These are phyloP conservation scores for Acanthochlamys bracteata DNA, from an alignment of 106 monocot genomes.

Conservation along the genomic window DNA sequence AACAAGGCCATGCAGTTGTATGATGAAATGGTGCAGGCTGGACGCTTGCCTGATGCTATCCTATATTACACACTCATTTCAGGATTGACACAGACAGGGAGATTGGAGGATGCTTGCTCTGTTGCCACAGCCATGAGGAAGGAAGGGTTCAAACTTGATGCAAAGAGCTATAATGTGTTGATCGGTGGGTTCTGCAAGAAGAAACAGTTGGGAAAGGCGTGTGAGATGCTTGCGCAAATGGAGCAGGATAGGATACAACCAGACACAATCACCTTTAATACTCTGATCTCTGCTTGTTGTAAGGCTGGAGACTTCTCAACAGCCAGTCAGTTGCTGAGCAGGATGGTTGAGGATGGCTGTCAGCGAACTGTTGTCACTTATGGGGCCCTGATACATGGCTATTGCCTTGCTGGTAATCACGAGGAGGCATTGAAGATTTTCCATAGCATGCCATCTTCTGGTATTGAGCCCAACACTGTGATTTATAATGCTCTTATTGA, in stretches of 20 bases:
- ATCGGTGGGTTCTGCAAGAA: slow-evolving; percentile 69
- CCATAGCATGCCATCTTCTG: slow-evolving; percentile 25
- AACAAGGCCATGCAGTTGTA: slow-evolving; percentile 52
- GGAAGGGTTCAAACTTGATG: slow-evolving; percentile 45
- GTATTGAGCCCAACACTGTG: slow-evolving; percentile 31
- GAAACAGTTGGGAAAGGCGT: slow-evolving; percentile 43
- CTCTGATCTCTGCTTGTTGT: slow-evolving; percentile 45
- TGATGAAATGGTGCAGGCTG: slow-evolving; percentile 56
- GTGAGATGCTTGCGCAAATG: slow-evolving; percentile 53
- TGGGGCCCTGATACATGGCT: slow-evolving; percentile 71
- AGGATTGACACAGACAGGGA: slow-evolving; percentile 45
- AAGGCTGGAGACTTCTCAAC: slow-evolving; percentile 45
- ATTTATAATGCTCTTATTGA: slow-evolving; percentile 59
- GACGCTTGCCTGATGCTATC: slow-evolving; percentile 46
- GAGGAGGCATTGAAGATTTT: slow-evolving; percentile 53
- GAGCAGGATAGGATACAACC: slow-evolving; percentile 29
- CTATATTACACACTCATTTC: slow-evolving; percentile 73
- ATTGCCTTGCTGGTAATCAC: slow-evolving; percentile 40
- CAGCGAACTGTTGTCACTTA: slow-evolving; percentile 56
- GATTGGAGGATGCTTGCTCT: slow-evolving; percentile 41
- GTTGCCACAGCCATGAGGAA: slow-evolving; percentile 43
- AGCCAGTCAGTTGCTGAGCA: slow-evolving; percentile 31
- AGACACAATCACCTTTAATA: slow-evolving; percentile 69
- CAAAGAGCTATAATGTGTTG: slow-evolving; percentile 60
- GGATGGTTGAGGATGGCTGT: slow-evolving; percentile 40